Evolutionary conservation across 345 rosid species (phyloP).

Genomic region (Gossypium longicalyx): DNA sequence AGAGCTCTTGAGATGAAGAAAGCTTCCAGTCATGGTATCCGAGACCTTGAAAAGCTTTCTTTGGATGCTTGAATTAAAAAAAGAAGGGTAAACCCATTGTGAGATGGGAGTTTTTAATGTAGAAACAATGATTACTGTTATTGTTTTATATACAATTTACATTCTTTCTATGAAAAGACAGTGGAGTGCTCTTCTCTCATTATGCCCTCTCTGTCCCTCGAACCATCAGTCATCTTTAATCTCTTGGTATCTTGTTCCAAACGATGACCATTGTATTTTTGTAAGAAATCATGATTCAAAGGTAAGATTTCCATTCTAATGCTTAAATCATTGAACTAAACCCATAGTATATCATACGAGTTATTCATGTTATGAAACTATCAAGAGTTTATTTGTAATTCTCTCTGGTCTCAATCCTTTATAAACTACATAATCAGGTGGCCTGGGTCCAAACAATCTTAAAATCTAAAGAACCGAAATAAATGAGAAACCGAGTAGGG

Average conservation of each 20-base stretch:
- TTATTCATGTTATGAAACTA: background rate
- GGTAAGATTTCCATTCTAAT: background rate
- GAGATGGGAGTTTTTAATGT: conserved; percentile 5
- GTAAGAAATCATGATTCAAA: background rate
- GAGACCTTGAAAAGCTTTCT: conserved; percentile 40
- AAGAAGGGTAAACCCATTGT: conserved; percentile 8
- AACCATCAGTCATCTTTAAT: background rate
- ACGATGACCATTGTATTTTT: background rate
- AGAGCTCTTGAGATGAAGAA: conserved; percentile 90
- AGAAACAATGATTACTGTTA: conserved; percentile 4
- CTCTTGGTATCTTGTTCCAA: background rate
- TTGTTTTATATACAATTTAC: background rate
- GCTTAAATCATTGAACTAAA: background rate
- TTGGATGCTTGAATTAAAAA: conserved; percentile 40
- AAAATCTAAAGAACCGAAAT: background rate
- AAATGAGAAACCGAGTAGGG: conserved; percentile 11
- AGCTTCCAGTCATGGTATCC: conserved; percentile 59
- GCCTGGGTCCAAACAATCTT: background rate
- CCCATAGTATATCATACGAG: background rate
- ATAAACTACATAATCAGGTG: too few relatives aligned
- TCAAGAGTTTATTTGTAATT: background rate
- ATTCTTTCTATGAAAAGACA: background rate
- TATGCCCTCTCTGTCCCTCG: background rate
- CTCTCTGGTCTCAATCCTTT: background rate
- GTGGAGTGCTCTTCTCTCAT: background rate